phyloP scores from a whole-genome alignment of 2,329 filamentous ascomycete species.

The Epichloe gansuensis region DNA sequence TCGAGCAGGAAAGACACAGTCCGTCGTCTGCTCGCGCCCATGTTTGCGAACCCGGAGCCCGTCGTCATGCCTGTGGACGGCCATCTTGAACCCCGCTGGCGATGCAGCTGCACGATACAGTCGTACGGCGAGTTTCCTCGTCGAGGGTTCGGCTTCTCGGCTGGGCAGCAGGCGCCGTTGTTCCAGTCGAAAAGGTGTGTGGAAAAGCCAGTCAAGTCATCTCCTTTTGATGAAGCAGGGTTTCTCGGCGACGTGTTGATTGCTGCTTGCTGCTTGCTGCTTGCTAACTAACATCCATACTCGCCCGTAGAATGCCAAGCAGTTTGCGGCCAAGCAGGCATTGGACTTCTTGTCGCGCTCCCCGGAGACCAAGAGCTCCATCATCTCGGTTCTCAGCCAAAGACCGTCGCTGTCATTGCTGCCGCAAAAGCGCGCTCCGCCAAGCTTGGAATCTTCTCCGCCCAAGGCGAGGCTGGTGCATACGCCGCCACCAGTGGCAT shows the following conservation, averaged over 20 bases:
- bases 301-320: slow-evolving; percentile 31
- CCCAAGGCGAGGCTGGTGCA: background rate
- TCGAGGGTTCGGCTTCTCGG: slow-evolving; percentile 22
- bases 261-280: background rate
- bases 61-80: slow-evolving; percentile 13
- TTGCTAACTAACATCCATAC: background rate
- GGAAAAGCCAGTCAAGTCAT: no score
- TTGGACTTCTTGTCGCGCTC: slow-evolving; percentile 26
- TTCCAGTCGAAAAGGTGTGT: slow-evolving; percentile 36
- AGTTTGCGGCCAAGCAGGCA: slow-evolving; percentile 39
- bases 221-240: no score
- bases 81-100: slow-evolving; percentile 13
- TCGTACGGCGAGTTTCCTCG: slow-evolving; percentile 14
- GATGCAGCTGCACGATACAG: slow-evolving; percentile 14
- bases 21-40: slow-evolving; percentile 3
- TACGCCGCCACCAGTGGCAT: background rate
- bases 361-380: background rate
- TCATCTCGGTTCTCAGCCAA: background rate
- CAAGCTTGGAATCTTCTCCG: background rate
- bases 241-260: background rate
- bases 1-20: slow-evolving; percentile 10
- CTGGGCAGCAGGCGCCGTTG: slow-evolving; percentile 16
- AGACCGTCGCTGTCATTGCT: background rate
- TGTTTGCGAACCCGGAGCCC: slow-evolving; percentile 9
- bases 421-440: background rate